Evolutionary conservation across 1,139 yeast species (phyloP), one percentile per base, ranked within the genome.

Genomic region (Zygosaccharomyces pseudobailii): DNA sequence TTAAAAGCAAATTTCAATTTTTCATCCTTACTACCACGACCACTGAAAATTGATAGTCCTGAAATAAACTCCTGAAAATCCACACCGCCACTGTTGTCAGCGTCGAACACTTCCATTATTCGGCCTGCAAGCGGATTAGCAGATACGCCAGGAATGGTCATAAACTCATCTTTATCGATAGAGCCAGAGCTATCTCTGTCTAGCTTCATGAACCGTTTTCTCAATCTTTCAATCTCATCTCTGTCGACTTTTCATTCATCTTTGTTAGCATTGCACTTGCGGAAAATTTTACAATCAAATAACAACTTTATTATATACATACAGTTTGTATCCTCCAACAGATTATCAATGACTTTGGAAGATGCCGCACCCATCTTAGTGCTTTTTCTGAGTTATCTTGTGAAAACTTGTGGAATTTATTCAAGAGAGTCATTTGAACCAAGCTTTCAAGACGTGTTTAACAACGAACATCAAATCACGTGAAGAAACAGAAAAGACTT

Each of bases 21-120:
- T 55, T 89, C 97, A 46, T 82, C 84, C 52, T 82, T 81, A 40
- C 85, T 79, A 1, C 96, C 88, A 61, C 87, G 83, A n/a, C 94
- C 87, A 51, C 95, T 85, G 62, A 94, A 94, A 2, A 94, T 92
- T 5, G 95, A 85, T 39, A 94, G 72, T 1, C 96, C 97, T 2
- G 85, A 75, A 44, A 94, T 87, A 65, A 94, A 94, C 69, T 94
- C 99, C 65, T 88, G 92, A 69, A 94, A 92, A 65, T 94, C 98
- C 40, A 94, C 88, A 52, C 85, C 86, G 1, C 98, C 98, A 56
- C 89, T 86, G 6, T 89, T 89, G 62, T 94, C 97, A 51, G 81
- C 84, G 65, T 94, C 99, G 65, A 94, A 90, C 13, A 94, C 92
- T 56, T 92, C 97, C 78, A 94, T 87, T 52, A 94, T 79, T 51